phyloP scores from a whole-genome alignment of 2,329 filamentous ascomycete species.

The Paracoccidioides brasiliensis region DNA sequence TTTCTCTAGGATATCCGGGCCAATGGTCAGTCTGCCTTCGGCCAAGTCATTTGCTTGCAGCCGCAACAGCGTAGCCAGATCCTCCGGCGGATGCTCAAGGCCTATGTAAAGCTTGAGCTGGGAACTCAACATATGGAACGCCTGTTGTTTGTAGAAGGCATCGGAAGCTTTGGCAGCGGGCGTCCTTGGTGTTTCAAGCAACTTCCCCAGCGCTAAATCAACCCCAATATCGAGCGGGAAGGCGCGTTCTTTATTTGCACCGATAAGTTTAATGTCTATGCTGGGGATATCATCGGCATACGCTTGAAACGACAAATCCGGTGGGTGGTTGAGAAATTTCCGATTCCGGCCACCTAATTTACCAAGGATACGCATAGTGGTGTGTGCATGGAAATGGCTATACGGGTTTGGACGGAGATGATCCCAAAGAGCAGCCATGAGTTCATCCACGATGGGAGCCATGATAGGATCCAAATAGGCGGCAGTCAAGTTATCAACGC shows the following conservation, averaged over 20 bases:
- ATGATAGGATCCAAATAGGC: constrained; percentile 98
- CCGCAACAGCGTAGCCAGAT: constrained; percentile 70
- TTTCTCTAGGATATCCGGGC: constrained; percentile 53
- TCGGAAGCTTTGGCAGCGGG: constrained; percentile 51
- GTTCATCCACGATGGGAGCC: constrained; percentile 94
- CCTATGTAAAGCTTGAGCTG: constrained; percentile 88
- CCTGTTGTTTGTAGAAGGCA: constrained; percentile 82
- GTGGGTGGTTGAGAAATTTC: constrained; percentile 84
- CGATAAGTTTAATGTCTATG: constrained; percentile 78
- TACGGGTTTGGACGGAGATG: constrained; percentile 89
- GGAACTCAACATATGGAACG: constrained; percentile 72
- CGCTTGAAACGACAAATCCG: constrained; percentile 67
- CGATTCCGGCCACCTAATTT: constrained; percentile 92
- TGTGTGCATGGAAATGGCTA: constrained; percentile 94
- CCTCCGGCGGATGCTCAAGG: constrained; percentile 74
- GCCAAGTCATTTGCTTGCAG: constrained; percentile 80
- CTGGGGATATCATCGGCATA: constrained; percentile 81
- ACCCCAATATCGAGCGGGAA: constrained; percentile 80
- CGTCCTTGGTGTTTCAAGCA: constrained; percentile 64
- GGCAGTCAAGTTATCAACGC: constrained; percentile 93
- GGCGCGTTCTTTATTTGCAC: constrained; percentile 74
- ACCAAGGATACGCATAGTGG: constrained; percentile 90
- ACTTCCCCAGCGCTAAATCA: constrained; percentile 74
- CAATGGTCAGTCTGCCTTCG: constrained; percentile 57
- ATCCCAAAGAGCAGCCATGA: constrained; percentile 96